Percentiles rank a stretch among this genome's conserved stretches.
phyloP scores from a whole-genome alignment of 441 rosid species.

The Macaranga tanarius region DNA sequence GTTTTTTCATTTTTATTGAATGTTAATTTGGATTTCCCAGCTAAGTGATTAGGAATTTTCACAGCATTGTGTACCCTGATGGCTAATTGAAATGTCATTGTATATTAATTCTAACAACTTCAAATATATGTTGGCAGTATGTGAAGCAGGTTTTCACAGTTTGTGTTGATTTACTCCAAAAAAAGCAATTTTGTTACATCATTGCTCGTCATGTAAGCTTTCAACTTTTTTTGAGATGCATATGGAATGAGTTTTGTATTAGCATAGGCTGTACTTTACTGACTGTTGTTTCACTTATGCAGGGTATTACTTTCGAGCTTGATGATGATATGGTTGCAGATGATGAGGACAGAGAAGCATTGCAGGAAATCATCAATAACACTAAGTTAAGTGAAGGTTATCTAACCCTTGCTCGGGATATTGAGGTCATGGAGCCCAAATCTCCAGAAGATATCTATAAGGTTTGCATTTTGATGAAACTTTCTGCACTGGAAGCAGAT shows the following conservation, averaged over 20 bases:
- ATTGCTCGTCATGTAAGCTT: conserved; percentile 86
- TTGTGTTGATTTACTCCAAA: conserved; percentile 57
- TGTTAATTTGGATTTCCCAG: not conserved
- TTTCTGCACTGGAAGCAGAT: not conserved
- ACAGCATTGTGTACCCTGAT: conserved; percentile 10
- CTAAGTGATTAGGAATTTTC: conserved; percentile 9
- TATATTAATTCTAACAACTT: conserved; percentile 27
- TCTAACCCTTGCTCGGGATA: conserved; percentile 94
- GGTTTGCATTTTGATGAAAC: conserved; percentile 41
- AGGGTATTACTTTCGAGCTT: conserved; percentile 78
- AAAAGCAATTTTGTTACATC: conserved; percentile 89
- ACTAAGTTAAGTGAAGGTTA: conserved; percentile 79
- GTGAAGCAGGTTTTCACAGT: conserved; percentile 78
- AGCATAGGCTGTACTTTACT: conserved; percentile 1
- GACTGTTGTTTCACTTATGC: conserved; percentile 21
- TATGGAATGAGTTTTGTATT: not conserved
- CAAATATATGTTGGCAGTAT: conserved; percentile 50
- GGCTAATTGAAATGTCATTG: not conserved
- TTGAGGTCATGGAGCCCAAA: conserved; percentile 99
- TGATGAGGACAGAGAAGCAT: conserved; percentile 55
- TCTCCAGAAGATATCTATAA: conserved; percentile 96
- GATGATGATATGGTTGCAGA: conserved; percentile 67
- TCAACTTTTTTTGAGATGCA: not conserved
- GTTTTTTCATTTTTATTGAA: conserved; percentile 5
- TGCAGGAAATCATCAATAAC: conserved; percentile 88